Evolutionary conservation across 78 protist genomes (phyloP), one percentile per base, ranked within the genome.

Genomic region (Trichosphaerium sp.): DNA sequence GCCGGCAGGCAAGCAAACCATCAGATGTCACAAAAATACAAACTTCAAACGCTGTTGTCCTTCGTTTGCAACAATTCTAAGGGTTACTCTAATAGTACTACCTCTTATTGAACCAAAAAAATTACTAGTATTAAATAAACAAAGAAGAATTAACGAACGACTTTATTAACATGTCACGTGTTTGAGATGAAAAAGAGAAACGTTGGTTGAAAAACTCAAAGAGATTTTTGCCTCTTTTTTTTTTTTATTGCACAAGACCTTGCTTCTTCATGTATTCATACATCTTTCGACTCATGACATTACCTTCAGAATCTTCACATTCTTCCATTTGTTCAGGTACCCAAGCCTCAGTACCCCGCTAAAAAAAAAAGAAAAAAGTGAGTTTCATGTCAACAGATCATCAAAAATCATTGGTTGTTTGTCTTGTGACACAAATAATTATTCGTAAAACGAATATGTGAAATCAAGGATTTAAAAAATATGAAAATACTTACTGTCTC

Each of bases 301-400:
- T 84, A 38, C 98, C 98, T 39, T 74, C 12, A 21, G 44, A 48
- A 74, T 92, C 98, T 84, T 94, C 98, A 48, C 62, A 88, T 86
- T 94, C 98, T 82, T 92, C 96, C 39, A 87, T 94, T 37, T 57
- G 62, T 6, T 87, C 94, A 1, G 88, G 39, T 29, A 35, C 44
- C 74, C 80, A 93, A 23, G 29, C 5, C n/a, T 25, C 31, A 37
- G 25, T n/a, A 26, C 7, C 23, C 38, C 39, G 63, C 59, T 84
- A 62, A 10, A 15, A 63, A 5, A 18, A 32, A 5, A 59, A 7
- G 5, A 31, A 14, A 6, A 25, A 32, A 4, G 14, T 40, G 51
- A 43, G 15, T 25, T 12, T 32, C 35, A 59, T 12, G 10, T 18
- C 7, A 7, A 59, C 15, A 59, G 5, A 59, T 40, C 35, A 54